phyloP scores from a whole-genome alignment of 1,284 basidiomycete genomes.

The Ustilago nuda region DNA sequence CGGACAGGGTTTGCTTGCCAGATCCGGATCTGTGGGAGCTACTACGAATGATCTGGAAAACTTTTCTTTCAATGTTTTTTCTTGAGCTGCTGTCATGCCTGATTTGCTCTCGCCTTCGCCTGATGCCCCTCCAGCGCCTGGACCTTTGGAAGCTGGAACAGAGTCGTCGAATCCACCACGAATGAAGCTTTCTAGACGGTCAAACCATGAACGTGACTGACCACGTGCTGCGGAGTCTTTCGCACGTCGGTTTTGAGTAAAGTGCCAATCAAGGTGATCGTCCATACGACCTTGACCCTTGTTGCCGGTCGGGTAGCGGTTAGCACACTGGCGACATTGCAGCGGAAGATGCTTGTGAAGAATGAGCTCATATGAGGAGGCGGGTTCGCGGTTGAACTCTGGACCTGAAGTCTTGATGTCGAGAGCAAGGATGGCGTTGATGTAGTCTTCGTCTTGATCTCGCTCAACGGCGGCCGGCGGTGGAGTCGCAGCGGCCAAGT shows the following conservation, averaged over 20 bases:
- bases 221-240: constrained; percentile 86
- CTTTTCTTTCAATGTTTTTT: constrained; percentile 76
- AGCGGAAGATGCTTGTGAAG: constrained; percentile 74
- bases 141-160: constrained; percentile 34
- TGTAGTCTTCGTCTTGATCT: constrained; percentile 74
- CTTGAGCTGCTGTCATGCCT: constrained; percentile 74
- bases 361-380: constrained; percentile 55
- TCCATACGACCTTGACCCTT: constrained; percentile 83
- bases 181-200: constrained; percentile 78
- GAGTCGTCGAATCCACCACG: constrained; percentile 49
- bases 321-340: constrained; percentile 93
- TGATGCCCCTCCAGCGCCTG: constrained; percentile 53
- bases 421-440: constrained; percentile 78
- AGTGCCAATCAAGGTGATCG: constrained; percentile 96
- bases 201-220: constrained; percentile 91
- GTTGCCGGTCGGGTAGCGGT: constrained; percentile 81
- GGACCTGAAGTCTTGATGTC: constrained; percentile 78
- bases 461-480: constrained; percentile 70
- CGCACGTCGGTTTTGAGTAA: constrained; percentile 89
- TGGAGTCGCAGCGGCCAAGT: constrained; percentile 56
- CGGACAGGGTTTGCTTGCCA: constrained; percentile 88
- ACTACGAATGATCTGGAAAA: constrained; percentile 74
- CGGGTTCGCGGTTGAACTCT: constrained; percentile 81
- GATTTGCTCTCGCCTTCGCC: constrained; percentile 49
- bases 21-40: constrained; percentile 79